Conservation (phyloP, 106 monocot species). For the Allium cepa region DNA sequence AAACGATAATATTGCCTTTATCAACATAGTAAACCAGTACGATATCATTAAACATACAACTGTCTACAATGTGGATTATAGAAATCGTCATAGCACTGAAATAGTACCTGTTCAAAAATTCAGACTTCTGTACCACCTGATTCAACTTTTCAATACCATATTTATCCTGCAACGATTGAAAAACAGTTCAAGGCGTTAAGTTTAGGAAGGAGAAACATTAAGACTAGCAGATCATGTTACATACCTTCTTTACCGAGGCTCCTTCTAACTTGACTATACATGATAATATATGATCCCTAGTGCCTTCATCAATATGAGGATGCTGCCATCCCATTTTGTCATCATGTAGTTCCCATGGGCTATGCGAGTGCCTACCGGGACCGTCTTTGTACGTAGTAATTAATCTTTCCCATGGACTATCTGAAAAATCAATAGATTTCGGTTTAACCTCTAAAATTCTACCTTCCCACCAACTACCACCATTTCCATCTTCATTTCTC, state of each 20-base stretch:
- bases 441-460: slow-evolving; percentile 60
- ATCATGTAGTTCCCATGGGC: slow-evolving; percentile 97
- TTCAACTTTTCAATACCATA: slow-evolving; percentile 72
- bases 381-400: slow-evolving; percentile 75
- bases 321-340: slow-evolving; percentile 61
- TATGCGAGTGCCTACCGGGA: slow-evolving; percentile 62
- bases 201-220: neutral
- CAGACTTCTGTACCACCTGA: slow-evolving; percentile 69
- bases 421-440: slow-evolving; percentile 70
- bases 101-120: slow-evolving; percentile 77
- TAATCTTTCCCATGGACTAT: slow-evolving; percentile 94
- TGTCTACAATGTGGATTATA: neutral
- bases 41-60: no score
- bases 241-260: slow-evolving; percentile 43
- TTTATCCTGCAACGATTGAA: slow-evolving; percentile 40
- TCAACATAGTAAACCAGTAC: no score
- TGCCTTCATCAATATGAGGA: slow-evolving; percentile 56
- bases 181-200: neutral
- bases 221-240: neutral
- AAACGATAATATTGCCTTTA: no score
- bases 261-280: slow-evolving; percentile 52
- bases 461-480: slow-evolving; percentile 92
- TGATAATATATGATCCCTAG: slow-evolving; percentile 36
- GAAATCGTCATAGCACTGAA: neutral
- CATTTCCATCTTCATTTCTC: slow-evolving; percentile 69